These are phyloP conservation scores for Extremus antarcticus DNA, from an alignment of 495 filamentous ascomycete genomes.

Conservation along the genomic window DNA sequence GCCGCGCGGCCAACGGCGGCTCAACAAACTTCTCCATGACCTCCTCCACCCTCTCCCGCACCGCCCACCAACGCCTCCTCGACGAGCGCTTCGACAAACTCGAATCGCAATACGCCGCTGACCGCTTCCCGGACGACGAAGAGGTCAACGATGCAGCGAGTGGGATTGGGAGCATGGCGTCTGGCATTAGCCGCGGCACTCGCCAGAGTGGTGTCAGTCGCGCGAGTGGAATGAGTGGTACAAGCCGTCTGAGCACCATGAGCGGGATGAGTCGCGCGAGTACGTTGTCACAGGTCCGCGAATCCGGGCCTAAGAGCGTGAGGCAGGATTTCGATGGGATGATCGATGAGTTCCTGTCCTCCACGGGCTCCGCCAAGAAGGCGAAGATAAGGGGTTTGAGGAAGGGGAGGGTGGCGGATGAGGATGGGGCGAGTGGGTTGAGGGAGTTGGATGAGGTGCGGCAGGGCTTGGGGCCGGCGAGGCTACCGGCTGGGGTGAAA, in stretches of 20 bases:
- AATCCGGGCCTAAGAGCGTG: not conserved
- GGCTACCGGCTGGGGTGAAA: constrained; percentile 35
- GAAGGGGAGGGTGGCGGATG: constrained; percentile 58
- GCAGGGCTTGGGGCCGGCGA: constrained; percentile 65
- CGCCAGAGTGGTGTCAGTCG: constrained; percentile 20
- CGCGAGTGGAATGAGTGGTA: constrained; percentile 5
- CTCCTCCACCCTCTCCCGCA: constrained; percentile 75
- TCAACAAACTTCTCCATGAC: constrained; percentile 94
- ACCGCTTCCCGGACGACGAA: constrained; percentile 41
- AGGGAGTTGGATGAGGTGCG: constrained; percentile 85
- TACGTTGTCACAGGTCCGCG: not conserved
- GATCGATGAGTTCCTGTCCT: constrained; percentile 73
- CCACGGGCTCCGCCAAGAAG: constrained; percentile 18
- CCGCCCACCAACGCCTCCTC: constrained; percentile 74
- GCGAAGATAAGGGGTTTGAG: constrained; percentile 56
- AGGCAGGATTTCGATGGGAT: constrained; percentile 59
- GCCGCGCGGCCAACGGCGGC: constrained; percentile 80
- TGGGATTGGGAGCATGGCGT: constrained; percentile 35
- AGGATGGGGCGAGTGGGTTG: too few species aligned
- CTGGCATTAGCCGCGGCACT: constrained; percentile 45
- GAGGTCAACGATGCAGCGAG: constrained; percentile 41
- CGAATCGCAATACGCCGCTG: constrained; percentile 70
- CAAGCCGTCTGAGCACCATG: constrained; percentile 33
- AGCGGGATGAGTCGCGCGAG: constrained; percentile 25
- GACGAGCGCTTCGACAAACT: constrained; percentile 82